Evolutionary conservation across 2,329 filamentous ascomycete species (phyloP).

Genomic region (Triangularia setosa): DNA sequence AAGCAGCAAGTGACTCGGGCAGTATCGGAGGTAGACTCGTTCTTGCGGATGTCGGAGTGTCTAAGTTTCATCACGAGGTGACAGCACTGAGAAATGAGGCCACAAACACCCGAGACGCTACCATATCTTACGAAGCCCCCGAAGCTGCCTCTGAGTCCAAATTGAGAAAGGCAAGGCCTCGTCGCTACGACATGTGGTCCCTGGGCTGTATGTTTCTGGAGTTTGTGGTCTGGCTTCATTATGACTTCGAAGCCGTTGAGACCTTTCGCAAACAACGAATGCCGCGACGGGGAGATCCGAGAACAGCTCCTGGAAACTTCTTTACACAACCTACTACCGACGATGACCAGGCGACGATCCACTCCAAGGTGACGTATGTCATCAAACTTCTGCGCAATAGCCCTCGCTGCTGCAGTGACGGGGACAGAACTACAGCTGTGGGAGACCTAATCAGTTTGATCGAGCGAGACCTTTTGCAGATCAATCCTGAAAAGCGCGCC

Average conservation of each 20-base stretch:
- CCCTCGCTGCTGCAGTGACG: background rate
- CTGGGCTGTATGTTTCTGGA: slow-evolving; percentile 25
- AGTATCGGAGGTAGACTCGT: background rate
- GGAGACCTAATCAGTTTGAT: background rate
- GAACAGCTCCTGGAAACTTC: background rate
- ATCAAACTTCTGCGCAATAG: background rate
- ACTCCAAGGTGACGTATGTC: background rate
- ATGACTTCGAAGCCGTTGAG: background rate
- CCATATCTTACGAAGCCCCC: slow-evolving; percentile 4
- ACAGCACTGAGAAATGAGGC: background rate
- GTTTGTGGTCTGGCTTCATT: slow-evolving; percentile 20
- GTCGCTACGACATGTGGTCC: slow-evolving; percentile 24
- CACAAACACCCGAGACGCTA: slow-evolving; percentile 1
- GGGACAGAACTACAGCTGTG: background rate
- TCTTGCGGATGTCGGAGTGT: background rate
- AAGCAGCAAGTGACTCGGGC: background rate
- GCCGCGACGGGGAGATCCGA: background rate
- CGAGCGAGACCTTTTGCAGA: background rate
- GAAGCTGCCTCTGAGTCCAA: slow-evolving; percentile 14
- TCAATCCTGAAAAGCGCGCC: background rate
- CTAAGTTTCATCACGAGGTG: background rate
- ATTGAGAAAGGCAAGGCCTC: background rate
- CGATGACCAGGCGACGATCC: background rate
- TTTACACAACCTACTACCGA: background rate
- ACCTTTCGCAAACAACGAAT: background rate